Base-by-base conservation (phyloP, 305 asterid species). In the Nicotiana rustica region DNA sequence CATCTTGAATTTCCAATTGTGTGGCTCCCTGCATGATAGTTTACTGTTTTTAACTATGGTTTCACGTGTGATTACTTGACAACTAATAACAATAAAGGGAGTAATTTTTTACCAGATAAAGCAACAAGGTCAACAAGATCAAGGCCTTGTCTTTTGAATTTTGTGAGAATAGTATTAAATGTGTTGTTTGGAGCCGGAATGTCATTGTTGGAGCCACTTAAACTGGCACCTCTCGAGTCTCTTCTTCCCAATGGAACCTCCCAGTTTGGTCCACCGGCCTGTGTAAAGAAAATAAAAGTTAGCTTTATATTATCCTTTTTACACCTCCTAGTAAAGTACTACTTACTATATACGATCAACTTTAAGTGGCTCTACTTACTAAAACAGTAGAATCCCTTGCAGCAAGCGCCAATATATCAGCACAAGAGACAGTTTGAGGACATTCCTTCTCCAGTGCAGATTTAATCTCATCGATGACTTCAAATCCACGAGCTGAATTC, bases 381-480 rank as follows among this genome's bases (percentile, higher is more conserved):
- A 85, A 49, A 49, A 84, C 82, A 2, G 85, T 82, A 15, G 91
- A 86, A 69, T 89, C 92, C 56, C 89, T 81, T 1, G 91, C 91
- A 25, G 89, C 90, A 62, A 90, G 83, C 1, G 89, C 86, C 75
- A 90, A 0, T 29, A 88, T 87, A 47, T 90, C 92, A 0, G 92
- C 89, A 9, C 92, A 95, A 12, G 98, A 93, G 9, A 92, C 94
- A 29, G 91, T 89, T 2, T 82, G 88, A 60, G 92, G 94, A 84
- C 94, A 92, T 36, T 81, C 89, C 71, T 78, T 87, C 85, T 92
- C 94, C 1, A 91, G 85, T 6, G 92, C 92, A 1, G 87, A 82
- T 86, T 90, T 92, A 65, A 92, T 92, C 85, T 89, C 91, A 29
- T 92, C 96, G 6, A 92, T 86, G 83, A 89, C 91, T 6, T 91